Percentiles rank a stretch among this genome's conserved stretches.
Conservation (phyloP, 352 stramenopile species). For the Phytopythium helicoides region DNA sequence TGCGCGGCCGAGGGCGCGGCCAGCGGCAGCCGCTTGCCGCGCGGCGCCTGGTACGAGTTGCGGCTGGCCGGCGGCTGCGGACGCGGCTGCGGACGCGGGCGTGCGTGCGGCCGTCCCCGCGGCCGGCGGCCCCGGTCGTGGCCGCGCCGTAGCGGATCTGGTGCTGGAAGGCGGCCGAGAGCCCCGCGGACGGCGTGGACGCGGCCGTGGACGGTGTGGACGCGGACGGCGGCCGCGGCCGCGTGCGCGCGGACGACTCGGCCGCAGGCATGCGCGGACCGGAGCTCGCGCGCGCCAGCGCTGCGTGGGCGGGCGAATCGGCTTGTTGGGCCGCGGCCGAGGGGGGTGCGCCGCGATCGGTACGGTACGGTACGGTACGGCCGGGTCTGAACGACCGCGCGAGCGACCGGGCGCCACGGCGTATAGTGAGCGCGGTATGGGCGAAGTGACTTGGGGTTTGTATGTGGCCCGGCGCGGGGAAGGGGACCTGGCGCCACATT, state of each 20-base stretch:
- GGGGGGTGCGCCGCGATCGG: slow-evolving; percentile 16
- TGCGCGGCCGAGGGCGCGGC: slow-evolving; percentile 14
- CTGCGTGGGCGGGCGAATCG: too few relatives aligned
- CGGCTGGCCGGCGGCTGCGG: slow-evolving; percentile 8
- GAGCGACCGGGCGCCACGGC: too few relatives aligned
- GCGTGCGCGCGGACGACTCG: slow-evolving; percentile 32
- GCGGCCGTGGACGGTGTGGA: background rate
- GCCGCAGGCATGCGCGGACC: slow-evolving; percentile 31
- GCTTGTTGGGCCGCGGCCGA: slow-evolving; percentile 37
- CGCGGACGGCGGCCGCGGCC: slow-evolving; percentile 18
- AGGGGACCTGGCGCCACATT: too few relatives aligned
- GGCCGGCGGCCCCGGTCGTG: too few relatives aligned
- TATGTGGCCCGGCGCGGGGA: too few relatives aligned
- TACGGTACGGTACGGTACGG: too few relatives aligned
- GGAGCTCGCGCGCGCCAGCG: too few relatives aligned
- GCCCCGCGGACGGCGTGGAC: background rate
- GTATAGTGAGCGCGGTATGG: too few relatives aligned
- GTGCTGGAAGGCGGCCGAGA: slow-evolving; percentile 29
- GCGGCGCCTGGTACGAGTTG: slow-evolving; percentile 37
- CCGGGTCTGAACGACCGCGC: too few relatives aligned
- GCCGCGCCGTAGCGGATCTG: slow-evolving; percentile 17
- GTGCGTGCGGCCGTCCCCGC: too few relatives aligned
- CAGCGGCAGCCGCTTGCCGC: slow-evolving; percentile 21
- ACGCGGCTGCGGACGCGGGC: slow-evolving; percentile 8
- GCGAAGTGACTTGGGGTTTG: too few relatives aligned